Percentiles rank a stretch among this genome's conserved stretches.
phyloP scores from a whole-genome alignment of 2,329 filamentous ascomycete genomes.

The Herpotrichia juniperi region DNA sequence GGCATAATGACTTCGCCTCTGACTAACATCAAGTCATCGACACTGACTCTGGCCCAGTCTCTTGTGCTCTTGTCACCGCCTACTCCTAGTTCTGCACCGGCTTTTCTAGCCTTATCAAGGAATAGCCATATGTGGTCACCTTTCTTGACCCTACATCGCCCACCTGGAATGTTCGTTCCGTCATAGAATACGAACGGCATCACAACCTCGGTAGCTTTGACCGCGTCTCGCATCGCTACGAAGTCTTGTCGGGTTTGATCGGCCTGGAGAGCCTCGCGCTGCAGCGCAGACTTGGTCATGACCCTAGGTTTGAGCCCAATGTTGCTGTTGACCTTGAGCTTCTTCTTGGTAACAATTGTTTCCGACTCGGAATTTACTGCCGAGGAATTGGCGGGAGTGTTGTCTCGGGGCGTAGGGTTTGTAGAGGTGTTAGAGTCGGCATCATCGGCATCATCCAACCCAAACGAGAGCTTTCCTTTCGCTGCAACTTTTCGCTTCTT shows the following conservation, averaged over 20 bases:
- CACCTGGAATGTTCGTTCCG: conserved; percentile 85
- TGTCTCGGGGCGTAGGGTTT: conserved; percentile 47
- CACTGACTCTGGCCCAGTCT: conserved; percentile 91
- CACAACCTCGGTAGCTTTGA: conserved; percentile 86
- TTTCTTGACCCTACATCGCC: conserved; percentile 85
- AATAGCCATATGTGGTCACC: conserved; percentile 94
- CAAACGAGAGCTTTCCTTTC: conserved; percentile 72
- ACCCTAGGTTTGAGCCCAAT: conserved; percentile 69
- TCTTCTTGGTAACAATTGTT: conserved; percentile 51
- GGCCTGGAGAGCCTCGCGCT: conserved; percentile 78
- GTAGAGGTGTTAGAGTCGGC: conserved; percentile 53
- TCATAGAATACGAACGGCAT: conserved; percentile 98
- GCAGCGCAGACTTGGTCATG: conserved; percentile 75
- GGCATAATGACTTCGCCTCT: conserved; percentile 90
- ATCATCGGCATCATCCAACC: conserved; percentile 69
- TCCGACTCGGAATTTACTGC: conserved; percentile 38
- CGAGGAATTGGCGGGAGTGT: conserved; percentile 46
- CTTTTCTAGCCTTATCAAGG: conserved; percentile 86
- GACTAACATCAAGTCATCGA: conserved; percentile 95
- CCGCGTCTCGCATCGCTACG: conserved; percentile 77
- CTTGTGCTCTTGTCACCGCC: conserved; percentile 70
- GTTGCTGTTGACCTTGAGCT: conserved; percentile 66
- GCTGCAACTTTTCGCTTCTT: conserved; percentile 61
- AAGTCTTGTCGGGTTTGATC: conserved; percentile 82
- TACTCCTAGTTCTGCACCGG: conserved; percentile 82